phyloP scores from a whole-genome alignment of 305 asterid species.

The Fraxinus dipetala region DNA sequence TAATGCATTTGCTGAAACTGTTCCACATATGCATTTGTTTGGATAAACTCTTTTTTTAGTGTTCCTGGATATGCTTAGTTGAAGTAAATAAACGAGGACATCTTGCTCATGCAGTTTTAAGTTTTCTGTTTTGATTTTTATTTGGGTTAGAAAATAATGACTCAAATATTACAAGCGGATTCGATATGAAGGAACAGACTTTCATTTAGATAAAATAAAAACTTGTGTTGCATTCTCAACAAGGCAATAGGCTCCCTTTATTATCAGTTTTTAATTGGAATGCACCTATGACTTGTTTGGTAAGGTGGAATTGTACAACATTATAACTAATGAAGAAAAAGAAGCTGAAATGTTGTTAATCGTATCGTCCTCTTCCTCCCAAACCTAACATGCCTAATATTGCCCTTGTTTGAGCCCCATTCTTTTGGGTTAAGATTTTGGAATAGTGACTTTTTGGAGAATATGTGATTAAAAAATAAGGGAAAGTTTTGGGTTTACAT shows the following conservation, averaged over 20 bases:
- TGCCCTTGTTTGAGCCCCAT: too few relatives aligned
- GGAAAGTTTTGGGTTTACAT: too few relatives aligned
- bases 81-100: background rate
- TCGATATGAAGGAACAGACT: constrained; percentile 5
- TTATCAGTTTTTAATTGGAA: background rate
- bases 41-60: background rate
- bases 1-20: background rate
- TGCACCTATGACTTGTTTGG: background rate
- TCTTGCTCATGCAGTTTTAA: background rate
- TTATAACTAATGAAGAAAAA: background rate
- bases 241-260: background rate
- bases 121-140: background rate
- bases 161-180: constrained; percentile 5
- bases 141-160: constrained; percentile 2
- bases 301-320: background rate
- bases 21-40: background rate
- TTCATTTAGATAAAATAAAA: background rate
- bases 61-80: background rate
- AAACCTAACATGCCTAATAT: background rate
- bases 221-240: background rate
- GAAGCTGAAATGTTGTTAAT: background rate
- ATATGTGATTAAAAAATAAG: too few relatives aligned
- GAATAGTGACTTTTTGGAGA: too few relatives aligned
- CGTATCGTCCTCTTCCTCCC: background rate
- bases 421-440: too few relatives aligned